phyloP scores from a whole-genome alignment of 768 basidiomycete species.

The Xerocomellus dryophilus region DNA sequence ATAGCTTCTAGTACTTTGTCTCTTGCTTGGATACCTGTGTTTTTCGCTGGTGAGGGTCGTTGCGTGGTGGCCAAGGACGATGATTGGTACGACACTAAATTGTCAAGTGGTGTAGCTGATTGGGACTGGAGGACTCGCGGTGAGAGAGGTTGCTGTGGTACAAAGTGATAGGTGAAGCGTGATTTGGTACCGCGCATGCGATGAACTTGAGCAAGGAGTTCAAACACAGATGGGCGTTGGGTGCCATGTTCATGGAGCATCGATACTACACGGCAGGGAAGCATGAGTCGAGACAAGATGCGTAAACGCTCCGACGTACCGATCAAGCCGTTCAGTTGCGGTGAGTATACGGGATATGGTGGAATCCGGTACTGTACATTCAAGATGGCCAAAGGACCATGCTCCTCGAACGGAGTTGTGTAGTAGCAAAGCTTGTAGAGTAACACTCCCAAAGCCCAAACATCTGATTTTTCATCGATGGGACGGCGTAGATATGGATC shows the following conservation, averaged over 20 bases:
- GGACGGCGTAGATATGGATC: slow-evolving; percentile 81
- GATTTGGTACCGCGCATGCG: slow-evolving; percentile 84
- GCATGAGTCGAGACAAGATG: slow-evolving; percentile 9
- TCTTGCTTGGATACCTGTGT: slow-evolving; percentile 63
- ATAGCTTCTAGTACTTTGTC: slow-evolving; percentile 79
- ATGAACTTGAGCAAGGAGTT: slow-evolving; percentile 81
- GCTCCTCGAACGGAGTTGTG: slow-evolving; percentile 98
- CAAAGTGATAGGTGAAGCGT: slow-evolving; percentile 64
- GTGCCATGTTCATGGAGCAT: slow-evolving; percentile 92
- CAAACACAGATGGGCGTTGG: slow-evolving; percentile 84
- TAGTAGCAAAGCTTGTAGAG: slow-evolving; percentile 99
- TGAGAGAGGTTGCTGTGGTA: slow-evolving; percentile 44
- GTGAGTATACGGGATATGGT: slow-evolving; percentile 83
- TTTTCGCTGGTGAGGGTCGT: slow-evolving; percentile 20
- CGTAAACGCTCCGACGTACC: slow-evolving; percentile 45
- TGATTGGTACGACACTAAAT: slow-evolving; percentile 40
- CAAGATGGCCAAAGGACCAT: slow-evolving; percentile 92
- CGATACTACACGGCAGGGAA: slow-evolving; percentile 50
- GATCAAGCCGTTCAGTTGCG: slow-evolving; percentile 77
- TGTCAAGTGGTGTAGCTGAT: slow-evolving; percentile 33
- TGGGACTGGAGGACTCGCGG: slow-evolving; percentile 37
- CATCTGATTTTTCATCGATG: slow-evolving; percentile 91
- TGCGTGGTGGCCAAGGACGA: slow-evolving; percentile 15
- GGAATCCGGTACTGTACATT: slow-evolving; percentile 95
- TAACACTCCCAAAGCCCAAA: slow-evolving; percentile 96